These are phyloP conservation scores for Moniliella sp. DNA, from an alignment of 1,284 basidiomycete species.

Conservation along the genomic window DNA sequence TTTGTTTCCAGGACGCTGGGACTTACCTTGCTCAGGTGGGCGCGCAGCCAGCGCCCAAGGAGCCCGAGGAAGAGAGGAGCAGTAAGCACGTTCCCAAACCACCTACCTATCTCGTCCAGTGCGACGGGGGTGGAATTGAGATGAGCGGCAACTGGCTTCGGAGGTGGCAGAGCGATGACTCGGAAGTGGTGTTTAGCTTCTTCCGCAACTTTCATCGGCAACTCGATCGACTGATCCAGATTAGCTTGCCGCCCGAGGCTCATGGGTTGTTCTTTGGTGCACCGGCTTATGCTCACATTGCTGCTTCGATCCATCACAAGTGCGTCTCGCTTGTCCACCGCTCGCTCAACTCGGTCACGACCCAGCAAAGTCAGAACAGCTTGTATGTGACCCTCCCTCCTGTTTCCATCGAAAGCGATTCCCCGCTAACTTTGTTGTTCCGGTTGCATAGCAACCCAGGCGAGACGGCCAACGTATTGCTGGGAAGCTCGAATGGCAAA, in stretches of 20 bases:
- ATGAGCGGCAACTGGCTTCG: constrained; percentile 30
- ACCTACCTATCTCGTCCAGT: constrained; percentile 21
- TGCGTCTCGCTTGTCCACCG: constrained; percentile 22
- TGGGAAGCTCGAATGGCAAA: constrained; percentile 24
- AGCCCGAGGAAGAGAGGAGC: no score
- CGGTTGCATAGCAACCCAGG: no score
- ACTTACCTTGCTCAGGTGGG: constrained; percentile 20
- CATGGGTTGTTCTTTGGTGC: constrained; percentile 29
- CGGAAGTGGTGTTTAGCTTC: constrained; percentile 29
- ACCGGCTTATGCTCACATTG: constrained; percentile 23
- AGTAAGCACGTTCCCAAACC: no score
- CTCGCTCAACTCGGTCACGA: constrained; percentile 25
- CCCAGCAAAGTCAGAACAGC: constrained; percentile 26
- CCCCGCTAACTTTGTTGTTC: no score
- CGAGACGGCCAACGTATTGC: constrained; percentile 26
- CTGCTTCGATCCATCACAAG: constrained; percentile 26
- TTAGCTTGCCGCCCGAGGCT: no score
- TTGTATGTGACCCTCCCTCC: no score
- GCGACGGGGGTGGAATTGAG: constrained; percentile 25
- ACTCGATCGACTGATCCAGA: no score
- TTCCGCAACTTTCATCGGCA: constrained; percentile 26
- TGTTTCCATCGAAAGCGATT: no score
- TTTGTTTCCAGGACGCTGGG: constrained; percentile 22
- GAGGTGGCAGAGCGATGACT: constrained; percentile 29
- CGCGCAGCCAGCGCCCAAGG: constrained; percentile 1